Conservation (phyloP, 169 alveolate genomes). For the Neospora caninum region DNA sequence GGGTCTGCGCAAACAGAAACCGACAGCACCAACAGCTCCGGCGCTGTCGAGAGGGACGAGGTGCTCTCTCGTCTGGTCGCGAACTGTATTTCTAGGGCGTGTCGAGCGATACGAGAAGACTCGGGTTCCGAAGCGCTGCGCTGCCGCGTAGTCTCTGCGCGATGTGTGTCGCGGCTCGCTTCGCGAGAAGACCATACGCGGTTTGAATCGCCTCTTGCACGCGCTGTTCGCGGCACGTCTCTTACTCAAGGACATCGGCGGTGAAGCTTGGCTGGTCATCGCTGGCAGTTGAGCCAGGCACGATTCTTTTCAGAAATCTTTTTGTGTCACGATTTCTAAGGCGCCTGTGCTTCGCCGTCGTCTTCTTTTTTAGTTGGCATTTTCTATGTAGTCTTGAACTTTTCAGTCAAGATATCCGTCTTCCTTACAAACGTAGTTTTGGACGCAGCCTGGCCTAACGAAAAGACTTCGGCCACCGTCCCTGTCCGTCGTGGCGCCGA, state of each 20-base stretch:
- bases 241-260: background rate
- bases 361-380: background rate
- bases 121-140: too few relatives aligned
- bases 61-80: too few relatives aligned
- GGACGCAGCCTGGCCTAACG: background rate
- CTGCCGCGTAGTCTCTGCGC: background rate
- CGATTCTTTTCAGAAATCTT: background rate
- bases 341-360: background rate
- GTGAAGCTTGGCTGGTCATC: background rate
- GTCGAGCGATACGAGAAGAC: too few relatives aligned
- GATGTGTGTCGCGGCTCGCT: background rate
- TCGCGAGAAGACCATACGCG: background rate
- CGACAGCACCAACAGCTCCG: too few relatives aligned
- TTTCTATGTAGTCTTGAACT: background rate
- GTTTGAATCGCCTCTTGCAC: background rate
- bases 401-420: background rate
- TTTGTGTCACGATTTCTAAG: background rate
- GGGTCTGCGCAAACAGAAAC: too few relatives aligned
- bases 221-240: constrained; percentile 4
- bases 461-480: background rate
- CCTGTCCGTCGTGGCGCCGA: background rate
- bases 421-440: background rate
- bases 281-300: background rate
- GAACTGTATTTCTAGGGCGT: too few relatives aligned
- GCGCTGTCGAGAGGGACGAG: too few relatives aligned